Evolutionary conservation across 2,329 filamentous ascomycete species (phyloP), one percentile per base, ranked within the genome.

Genomic region (Colletotrichum camelliae): DNA sequence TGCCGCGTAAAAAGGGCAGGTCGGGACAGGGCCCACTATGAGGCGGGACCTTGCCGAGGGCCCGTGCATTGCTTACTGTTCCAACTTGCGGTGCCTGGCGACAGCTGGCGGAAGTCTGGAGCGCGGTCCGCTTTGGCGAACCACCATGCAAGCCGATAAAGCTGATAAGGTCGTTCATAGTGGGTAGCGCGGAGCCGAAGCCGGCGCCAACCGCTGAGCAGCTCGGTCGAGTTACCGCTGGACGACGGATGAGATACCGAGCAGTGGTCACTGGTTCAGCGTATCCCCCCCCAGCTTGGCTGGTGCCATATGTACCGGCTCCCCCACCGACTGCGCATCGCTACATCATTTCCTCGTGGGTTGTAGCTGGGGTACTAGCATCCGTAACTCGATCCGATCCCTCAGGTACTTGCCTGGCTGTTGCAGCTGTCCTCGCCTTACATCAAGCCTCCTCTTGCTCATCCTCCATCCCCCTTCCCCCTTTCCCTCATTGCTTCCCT

Each of bases 221-320:
- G 57, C 62, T 75, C 73, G 73, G 73, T 57, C 72, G 37, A 67
- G 15, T 57, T 72, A 57, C 73, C 73, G 73, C 69, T 60, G 58
- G 52, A 29, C 29, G 33, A 39, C 55, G 58, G 72, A 27, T 58
- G 29, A 66, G 35, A 21, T 33, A 62, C 67, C 67, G 67, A 62
- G 67, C 35, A 60, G 52, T 21, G 31, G 15, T 37, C 37, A 31
- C 29, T 24, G 48, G 29, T 24, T 67, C 67, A n/a, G 33, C 9
- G 52, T 33, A 58, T 31, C 43, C 72, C n/a, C 67, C 43, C n/a
- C 67, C 43, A 65, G 72, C 21, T 74, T 27, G 60, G 29, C 66
- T 52, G 27, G 66, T 39, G 52, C 72, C 60, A 48, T 72, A 66
- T 74, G 72, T 74, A 74, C 72, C 68, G 60, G 58, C 35, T 58